Percentiles rank a stretch among this genome's conserved stretches.
Conservation (phyloP, 352 stramenopile genomes). For the Phytophthora citricola region DNA sequence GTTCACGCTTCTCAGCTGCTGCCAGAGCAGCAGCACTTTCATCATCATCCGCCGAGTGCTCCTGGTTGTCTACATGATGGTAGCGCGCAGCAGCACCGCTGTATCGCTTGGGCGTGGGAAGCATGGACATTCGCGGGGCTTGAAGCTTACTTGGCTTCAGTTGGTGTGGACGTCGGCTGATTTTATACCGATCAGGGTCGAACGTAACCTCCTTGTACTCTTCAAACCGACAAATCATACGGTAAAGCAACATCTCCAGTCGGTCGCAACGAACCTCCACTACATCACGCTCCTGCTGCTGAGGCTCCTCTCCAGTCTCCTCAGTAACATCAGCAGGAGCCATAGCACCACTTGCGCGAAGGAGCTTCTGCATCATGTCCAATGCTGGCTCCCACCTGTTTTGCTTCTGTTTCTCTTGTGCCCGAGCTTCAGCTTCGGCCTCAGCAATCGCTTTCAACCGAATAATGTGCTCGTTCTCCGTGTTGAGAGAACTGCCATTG, state of each 20-base stretch:
- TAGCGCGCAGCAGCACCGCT: slow-evolving; percentile 33
- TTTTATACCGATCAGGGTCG: slow-evolving; percentile 45
- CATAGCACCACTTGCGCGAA: slow-evolving; percentile 63
- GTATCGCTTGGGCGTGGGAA: slow-evolving; percentile 56
- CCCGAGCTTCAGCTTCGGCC: slow-evolving; percentile 28
- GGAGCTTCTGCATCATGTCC: slow-evolving; percentile 81
- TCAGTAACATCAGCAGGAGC: slow-evolving; percentile 46
- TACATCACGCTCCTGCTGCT: slow-evolving; percentile 41
- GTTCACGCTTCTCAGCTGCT: slow-evolving; percentile 41
- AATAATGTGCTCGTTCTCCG: slow-evolving; percentile 29
- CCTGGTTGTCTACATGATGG: slow-evolving; percentile 52
- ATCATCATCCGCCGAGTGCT: slow-evolving; percentile 41
- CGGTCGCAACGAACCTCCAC: slow-evolving; percentile 69
- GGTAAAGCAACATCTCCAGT: slow-evolving; percentile 85
- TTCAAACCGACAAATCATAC: slow-evolving; percentile 88
- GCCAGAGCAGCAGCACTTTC: slow-evolving; percentile 26
- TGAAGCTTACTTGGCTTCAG: slow-evolving; percentile 43
- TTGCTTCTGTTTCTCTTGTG: slow-evolving; percentile 46
- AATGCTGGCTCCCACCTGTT: slow-evolving; percentile 83
- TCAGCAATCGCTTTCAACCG: slow-evolving; percentile 33
- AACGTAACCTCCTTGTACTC: slow-evolving; percentile 82
- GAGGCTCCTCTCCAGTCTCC: slow-evolving; percentile 34
- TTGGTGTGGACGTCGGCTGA: slow-evolving; percentile 23
- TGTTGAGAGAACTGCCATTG: slow-evolving; percentile 17
- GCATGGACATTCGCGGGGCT: slow-evolving; percentile 50